Percentiles rank a stretch among this genome's conserved stretches.
phyloP scores from a whole-genome alignment of 441 rosid genomes.

The Mallotus japonicus region DNA sequence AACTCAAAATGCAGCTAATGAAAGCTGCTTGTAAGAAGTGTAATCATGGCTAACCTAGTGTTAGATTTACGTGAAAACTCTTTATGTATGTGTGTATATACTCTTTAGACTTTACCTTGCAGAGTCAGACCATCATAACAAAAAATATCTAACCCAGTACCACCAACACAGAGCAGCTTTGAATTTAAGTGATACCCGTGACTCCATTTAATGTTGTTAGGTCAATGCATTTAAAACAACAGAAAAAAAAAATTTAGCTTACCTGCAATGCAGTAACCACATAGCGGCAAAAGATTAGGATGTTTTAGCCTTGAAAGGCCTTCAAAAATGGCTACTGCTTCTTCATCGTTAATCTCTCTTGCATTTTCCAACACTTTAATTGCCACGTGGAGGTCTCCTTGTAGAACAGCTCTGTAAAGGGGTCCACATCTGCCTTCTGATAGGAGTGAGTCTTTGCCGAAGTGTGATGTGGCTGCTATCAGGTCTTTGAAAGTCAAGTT shows the following conservation, averaged over 20 bases:
- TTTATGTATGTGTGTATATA: no score
- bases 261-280: conserved; percentile 97
- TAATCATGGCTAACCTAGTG: conserved; percentile 5
- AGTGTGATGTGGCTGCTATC: conserved; percentile 85
- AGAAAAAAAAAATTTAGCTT: not conserved
- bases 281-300: conserved; percentile 69
- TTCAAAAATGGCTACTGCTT: conserved; percentile 57
- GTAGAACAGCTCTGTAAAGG: conserved; percentile 71
- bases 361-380: conserved; percentile 78
- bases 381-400: conserved; percentile 86
- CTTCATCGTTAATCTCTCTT: conserved; percentile 45
- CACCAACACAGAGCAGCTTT: not conserved
- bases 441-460: conserved; percentile 75
- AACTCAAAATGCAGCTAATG: not conserved
- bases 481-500: conserved; percentile 81
- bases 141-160: not conserved
- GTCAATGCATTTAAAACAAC: conserved; percentile 2
- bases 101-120: no score
- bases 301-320: conserved; percentile 67
- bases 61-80: conserved; percentile 11
- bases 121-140: not conserved
- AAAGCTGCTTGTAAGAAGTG: not conserved
- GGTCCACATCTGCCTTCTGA: conserved; percentile 84
- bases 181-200: conserved; percentile 33
- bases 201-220: conserved; percentile 28